Conservation (phyloP, 495 filamentous ascomycete genomes). For the Corynascus novoguineensis region DNA sequence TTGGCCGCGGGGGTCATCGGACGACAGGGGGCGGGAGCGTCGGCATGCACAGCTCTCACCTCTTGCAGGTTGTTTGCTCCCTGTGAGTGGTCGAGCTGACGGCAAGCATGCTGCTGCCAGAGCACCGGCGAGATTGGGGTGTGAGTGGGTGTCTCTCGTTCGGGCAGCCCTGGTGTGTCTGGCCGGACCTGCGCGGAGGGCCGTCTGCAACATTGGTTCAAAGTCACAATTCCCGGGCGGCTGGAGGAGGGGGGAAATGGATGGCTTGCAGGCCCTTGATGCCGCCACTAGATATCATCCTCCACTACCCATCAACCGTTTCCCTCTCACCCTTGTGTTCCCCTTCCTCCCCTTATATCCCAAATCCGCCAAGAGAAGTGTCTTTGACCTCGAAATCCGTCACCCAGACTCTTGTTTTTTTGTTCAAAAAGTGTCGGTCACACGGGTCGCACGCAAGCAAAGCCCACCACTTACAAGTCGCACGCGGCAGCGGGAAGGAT, state of each 20-base stretch:
- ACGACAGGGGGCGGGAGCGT: conserved; percentile 29
- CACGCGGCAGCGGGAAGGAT: conserved; percentile 17
- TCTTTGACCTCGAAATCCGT: conserved; percentile 1
- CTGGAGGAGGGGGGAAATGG: conserved; percentile 26
- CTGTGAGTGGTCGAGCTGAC: conserved; percentile 24
- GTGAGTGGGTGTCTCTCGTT: conserved; percentile 12
- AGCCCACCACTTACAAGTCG: conserved; percentile 7
- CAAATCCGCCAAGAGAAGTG: not conserved
- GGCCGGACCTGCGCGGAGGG: conserved; percentile 6
- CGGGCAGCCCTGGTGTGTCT: conserved; percentile 5
- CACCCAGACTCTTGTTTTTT: too few relatives aligned
- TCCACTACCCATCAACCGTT: conserved; percentile 18
- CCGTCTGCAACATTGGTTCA: conserved; percentile 19
- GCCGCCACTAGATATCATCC: conserved; percentile 26
- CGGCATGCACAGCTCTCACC: conserved; percentile 26
- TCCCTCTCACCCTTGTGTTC: conserved; percentile 4
- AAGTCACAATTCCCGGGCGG: conserved; percentile 25
- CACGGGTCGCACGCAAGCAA: not conserved
- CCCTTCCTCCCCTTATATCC: conserved; percentile 5
- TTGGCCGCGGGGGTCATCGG: conserved; percentile 21
- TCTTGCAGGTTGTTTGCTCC: conserved; percentile 16
- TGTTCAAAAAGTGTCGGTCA: not conserved
- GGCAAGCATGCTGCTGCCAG: conserved; percentile 18
- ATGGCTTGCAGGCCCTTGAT: conserved; percentile 12
- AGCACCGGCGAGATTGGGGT: conserved; percentile 27